Percentiles rank a stretch among this genome's conserved stretches.
phyloP scores from a whole-genome alignment of 257 asterid genomes.

The Petunia secreta region DNA sequence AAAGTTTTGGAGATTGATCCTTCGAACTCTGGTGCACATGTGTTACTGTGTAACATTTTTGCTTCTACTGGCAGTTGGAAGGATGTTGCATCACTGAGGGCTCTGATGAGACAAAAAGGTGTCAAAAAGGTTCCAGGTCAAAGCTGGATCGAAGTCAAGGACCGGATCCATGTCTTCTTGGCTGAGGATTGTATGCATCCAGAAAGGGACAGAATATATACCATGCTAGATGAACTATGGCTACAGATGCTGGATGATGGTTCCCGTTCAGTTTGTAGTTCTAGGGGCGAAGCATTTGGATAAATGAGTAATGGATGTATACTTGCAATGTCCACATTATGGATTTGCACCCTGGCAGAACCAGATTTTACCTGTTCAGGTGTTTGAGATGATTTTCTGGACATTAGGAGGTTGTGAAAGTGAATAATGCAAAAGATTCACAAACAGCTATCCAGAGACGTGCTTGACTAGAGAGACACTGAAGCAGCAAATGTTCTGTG shows the following conservation, averaged over 20 bases:
- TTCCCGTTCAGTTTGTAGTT: conserved; percentile 27
- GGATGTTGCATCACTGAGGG: conserved; percentile 57
- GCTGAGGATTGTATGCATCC: conserved; percentile 68
- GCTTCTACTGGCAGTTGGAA: conserved; percentile 71
- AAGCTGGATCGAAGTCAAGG: conserved; percentile 70
- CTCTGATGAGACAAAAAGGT: conserved; percentile 62
- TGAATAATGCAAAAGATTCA: background rate
- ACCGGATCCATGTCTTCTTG: conserved; percentile 54
- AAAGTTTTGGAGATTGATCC: conserved; percentile 62
- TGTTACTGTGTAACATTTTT: conserved; percentile 57
- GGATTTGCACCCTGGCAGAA: background rate
- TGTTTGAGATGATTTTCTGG: background rate
- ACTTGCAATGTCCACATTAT: background rate
- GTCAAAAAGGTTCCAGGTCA: conserved; percentile 66
- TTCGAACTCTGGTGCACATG: conserved; percentile 59
- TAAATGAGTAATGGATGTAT: background rate
- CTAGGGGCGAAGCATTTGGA: conserved; percentile 3
- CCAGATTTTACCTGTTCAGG: background rate
- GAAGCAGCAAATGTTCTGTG: conserved; percentile 11
- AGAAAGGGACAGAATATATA: conserved; percentile 47
- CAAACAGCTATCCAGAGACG: background rate
- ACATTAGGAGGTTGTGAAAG: background rate
- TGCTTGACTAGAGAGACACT: background rate
- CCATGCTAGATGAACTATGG: conserved; percentile 55
- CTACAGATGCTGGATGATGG: conserved; percentile 64